Evolutionary conservation across 2,329 filamentous ascomycete species (phyloP).

Genomic region (Alternaria atra): DNA sequence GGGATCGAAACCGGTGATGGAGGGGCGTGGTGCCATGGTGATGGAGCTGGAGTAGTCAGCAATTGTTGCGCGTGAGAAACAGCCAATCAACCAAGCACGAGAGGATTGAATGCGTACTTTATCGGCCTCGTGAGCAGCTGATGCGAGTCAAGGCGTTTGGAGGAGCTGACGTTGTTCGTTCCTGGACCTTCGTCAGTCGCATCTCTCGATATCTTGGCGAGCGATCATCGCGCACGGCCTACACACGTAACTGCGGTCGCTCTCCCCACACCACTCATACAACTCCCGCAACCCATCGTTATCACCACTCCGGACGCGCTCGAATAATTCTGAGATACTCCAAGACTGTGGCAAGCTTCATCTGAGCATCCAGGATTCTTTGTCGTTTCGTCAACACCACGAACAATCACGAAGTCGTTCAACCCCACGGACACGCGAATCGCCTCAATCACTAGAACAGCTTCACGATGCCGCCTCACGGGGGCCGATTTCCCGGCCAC

Average conservation of each 20-base stretch:
- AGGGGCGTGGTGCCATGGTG: conserved; percentile 66
- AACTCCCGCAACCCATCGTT: conserved; percentile 4
- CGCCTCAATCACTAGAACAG: conserved; percentile 30
- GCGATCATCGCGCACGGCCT: conserved; percentile 20
- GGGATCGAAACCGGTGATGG: conserved; percentile 93
- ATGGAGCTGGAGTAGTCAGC: conserved; percentile 36
- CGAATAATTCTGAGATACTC: not conserved
- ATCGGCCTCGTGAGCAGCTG: conserved; percentile 33
- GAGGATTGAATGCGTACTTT: conserved; percentile 29
- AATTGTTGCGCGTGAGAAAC: conserved; percentile 3
- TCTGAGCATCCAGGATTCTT: not conserved
- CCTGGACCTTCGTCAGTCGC: conserved; percentile 25
- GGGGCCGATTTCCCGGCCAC: conserved; percentile 66
- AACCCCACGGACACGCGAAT: conserved; percentile 18
- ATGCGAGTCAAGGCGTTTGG: conserved; percentile 27
- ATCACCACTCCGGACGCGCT: conserved; percentile 1
- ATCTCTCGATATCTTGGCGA: conserved; percentile 24
- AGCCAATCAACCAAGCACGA: conserved; percentile 6
- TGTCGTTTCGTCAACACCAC: not conserved
- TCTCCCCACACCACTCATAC: conserved; percentile 15
- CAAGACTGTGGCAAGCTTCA: not conserved
- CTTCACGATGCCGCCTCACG: conserved; percentile 65
- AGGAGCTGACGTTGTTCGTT: conserved; percentile 31
- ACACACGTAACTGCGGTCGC: conserved; percentile 6
- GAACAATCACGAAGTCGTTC: not conserved